Percentiles rank a stretch among this genome's conserved stretches.
phyloP scores from a whole-genome alignment of 2,329 filamentous ascomycete genomes.

The Colletotrichum horii region DNA sequence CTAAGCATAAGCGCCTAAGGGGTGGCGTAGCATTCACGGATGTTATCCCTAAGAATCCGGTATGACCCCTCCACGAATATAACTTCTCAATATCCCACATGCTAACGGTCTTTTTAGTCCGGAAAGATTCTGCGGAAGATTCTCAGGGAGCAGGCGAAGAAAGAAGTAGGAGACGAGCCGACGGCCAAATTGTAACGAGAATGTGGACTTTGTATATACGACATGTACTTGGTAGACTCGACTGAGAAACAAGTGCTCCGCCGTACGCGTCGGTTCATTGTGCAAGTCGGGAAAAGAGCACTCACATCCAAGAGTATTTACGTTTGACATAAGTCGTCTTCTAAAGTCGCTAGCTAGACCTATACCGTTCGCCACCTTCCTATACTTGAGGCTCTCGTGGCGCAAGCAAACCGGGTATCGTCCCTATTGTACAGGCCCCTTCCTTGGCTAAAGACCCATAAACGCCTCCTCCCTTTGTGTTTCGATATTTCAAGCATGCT shows the following conservation, averaged over 20 bases:
- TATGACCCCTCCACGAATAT: conserved; percentile 35
- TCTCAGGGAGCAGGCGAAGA: conserved; percentile 61
- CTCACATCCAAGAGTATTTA: neutral
- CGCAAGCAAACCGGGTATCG: conserved; percentile 20
- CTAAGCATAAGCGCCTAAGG: conserved; percentile 68
- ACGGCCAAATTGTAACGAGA: conserved; percentile 2
- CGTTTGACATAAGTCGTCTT: neutral
- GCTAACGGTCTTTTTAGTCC: conserved; percentile 44
- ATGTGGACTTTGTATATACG: too few relatives aligned
- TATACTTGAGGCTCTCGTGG: conserved; percentile 5
- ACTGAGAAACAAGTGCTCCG: neutral
- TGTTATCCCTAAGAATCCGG: conserved; percentile 64
- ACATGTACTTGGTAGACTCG: neutral
- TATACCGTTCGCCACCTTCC: conserved; percentile 11
- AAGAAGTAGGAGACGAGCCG: conserved; percentile 51
- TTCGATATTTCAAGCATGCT: neutral
- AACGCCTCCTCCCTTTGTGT: conserved; percentile 14
- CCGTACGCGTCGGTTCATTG: neutral
- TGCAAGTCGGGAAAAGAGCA: neutral
- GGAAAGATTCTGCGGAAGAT: conserved; percentile 70
- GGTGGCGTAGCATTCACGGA: conserved; percentile 75
- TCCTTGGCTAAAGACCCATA: conserved; percentile 6
- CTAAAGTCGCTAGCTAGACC: neutral
- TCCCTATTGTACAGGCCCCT: conserved; percentile 20
- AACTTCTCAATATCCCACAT: neutral